phyloP scores from a whole-genome alignment of 169 alveolate species.

The Eimeria acervulina region DNA sequence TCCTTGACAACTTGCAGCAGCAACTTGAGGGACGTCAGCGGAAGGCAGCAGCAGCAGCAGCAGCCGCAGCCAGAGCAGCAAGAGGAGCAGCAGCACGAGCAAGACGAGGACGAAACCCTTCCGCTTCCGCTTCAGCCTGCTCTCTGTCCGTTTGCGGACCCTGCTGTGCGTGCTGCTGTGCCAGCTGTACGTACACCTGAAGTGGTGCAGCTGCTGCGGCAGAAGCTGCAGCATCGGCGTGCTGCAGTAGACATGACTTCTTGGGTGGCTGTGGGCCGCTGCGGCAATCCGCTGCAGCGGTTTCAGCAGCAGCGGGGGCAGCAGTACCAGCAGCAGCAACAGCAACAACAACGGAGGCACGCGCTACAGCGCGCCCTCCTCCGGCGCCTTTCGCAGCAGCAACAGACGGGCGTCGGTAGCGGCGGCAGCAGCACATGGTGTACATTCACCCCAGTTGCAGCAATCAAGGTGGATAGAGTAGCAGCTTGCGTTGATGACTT shows the following conservation, averaged over 20 bases:
- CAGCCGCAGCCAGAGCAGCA: slow-evolving; percentile 37
- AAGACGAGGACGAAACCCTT: not conserved
- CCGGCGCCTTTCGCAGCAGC: slow-evolving; percentile 5
- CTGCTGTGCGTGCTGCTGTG: slow-evolving; percentile 53
- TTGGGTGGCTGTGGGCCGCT: slow-evolving; percentile 69
- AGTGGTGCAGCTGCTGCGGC: slow-evolving; percentile 21
- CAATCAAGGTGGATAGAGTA: not conserved
- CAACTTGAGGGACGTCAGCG: not conserved
- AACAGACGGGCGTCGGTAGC: not conserved
- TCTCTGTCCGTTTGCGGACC: slow-evolving; percentile 65
- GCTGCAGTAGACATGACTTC: slow-evolving; percentile 52
- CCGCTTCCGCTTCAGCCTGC: slow-evolving; percentile 4
- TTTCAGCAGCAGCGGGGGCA: not conserved
- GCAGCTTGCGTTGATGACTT: slow-evolving; percentile 29
- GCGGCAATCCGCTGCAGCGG: slow-evolving; percentile 13
- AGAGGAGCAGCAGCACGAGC: slow-evolving; percentile 39
- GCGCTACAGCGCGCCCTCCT: not conserved
- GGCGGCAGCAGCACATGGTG: slow-evolving; percentile 38
- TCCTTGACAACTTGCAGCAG: not conserved
- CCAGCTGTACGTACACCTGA: slow-evolving; percentile 23
- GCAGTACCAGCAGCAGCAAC: slow-evolving; percentile 75
- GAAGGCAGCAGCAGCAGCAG: slow-evolving; percentile 60
- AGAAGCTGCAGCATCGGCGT: slow-evolving; percentile 56
- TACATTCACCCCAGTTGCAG: slow-evolving; percentile 68
- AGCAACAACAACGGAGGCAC: slow-evolving; percentile 11